phyloP scores from a whole-genome alignment of 2,329 filamentous ascomycete genomes.

The Cercospora citrullina region DNA sequence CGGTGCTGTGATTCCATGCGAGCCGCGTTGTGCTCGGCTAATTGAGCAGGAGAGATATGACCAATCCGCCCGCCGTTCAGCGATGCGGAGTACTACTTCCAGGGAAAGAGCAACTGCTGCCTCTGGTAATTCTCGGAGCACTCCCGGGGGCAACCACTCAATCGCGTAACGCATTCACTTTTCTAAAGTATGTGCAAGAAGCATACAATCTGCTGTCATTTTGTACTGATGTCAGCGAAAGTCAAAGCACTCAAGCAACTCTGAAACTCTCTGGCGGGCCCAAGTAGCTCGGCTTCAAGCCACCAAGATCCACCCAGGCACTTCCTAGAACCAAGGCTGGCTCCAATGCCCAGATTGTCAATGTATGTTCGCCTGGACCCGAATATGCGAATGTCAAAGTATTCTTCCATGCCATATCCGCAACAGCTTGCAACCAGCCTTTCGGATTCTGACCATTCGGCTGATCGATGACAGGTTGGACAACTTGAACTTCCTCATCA shows the following conservation, averaged over 20 bases:
- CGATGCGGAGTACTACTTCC: too few species aligned
- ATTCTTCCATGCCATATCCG: conserved; percentile 7
- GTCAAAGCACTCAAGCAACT: not conserved
- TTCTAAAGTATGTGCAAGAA: too few species aligned
- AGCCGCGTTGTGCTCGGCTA: not conserved
- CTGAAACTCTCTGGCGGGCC: conserved; percentile 6
- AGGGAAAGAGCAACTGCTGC: too few species aligned
- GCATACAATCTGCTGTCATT: too few species aligned
- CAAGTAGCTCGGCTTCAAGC: conserved; percentile 7
- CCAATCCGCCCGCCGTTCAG: too few species aligned
- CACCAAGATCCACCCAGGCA: conserved; percentile 6
- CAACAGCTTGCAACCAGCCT: conserved; percentile 5
- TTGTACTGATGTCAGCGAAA: too few species aligned
- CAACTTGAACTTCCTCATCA: conserved; percentile 27
- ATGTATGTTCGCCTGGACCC: not conserved
- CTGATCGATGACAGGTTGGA: conserved; percentile 30
- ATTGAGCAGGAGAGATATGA: not conserved
- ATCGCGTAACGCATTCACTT: too few species aligned
- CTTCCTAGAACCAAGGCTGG: conserved; percentile 1
- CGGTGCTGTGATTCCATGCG: not conserved
- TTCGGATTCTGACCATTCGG: not conserved
- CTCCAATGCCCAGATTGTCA: conserved; percentile 3
- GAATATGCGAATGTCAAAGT: not conserved
- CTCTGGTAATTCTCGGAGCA: too few species aligned
- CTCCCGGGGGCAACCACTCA: too few species aligned